phyloP scores from a whole-genome alignment of 805 yeast genomes.

The Cyberlindnera euphorbiiphila region DNA sequence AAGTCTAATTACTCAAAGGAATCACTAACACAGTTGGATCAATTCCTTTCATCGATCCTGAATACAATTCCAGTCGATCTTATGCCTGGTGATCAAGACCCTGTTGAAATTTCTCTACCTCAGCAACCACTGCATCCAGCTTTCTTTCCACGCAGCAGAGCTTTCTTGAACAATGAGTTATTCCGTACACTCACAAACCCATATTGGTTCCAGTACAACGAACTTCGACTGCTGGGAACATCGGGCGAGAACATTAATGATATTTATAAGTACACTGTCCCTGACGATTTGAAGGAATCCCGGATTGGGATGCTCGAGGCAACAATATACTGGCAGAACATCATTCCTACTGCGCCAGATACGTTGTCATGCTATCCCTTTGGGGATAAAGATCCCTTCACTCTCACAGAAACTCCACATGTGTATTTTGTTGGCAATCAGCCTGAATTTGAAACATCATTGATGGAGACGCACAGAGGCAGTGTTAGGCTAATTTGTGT shows the following conservation, averaged over 20 bases:
- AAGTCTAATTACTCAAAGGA: conserved; percentile 47
- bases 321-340: conserved; percentile 77
- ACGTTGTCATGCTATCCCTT: conserved; percentile 89
- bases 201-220: conserved; percentile 57
- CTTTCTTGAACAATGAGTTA: conserved; percentile 36
- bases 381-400: conserved; percentile 72
- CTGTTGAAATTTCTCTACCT: conserved; percentile 80
- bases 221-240: conserved; percentile 60
- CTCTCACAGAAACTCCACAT: conserved; percentile 76
- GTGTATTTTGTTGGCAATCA: conserved; percentile 87
- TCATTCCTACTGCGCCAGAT: conserved; percentile 94
- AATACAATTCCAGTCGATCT: conserved; percentile 64
- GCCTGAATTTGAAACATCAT: conserved; percentile 48
- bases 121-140: conserved; percentile 88
- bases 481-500: conserved; percentile 57
- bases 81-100: conserved; percentile 85
- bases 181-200: conserved; percentile 65
- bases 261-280: conserved; percentile 59
- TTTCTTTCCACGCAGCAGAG: conserved; percentile 48
- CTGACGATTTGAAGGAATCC: conserved; percentile 32
- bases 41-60: conserved; percentile 51
- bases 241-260: conserved; percentile 86
- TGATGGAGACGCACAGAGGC: conserved; percentile 34
- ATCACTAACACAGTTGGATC: conserved; percentile 54
- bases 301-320: conserved; percentile 58